phyloP scores from a whole-genome alignment of 495 filamentous ascomycete species.

The Lasiosphaeris hirsuta region DNA sequence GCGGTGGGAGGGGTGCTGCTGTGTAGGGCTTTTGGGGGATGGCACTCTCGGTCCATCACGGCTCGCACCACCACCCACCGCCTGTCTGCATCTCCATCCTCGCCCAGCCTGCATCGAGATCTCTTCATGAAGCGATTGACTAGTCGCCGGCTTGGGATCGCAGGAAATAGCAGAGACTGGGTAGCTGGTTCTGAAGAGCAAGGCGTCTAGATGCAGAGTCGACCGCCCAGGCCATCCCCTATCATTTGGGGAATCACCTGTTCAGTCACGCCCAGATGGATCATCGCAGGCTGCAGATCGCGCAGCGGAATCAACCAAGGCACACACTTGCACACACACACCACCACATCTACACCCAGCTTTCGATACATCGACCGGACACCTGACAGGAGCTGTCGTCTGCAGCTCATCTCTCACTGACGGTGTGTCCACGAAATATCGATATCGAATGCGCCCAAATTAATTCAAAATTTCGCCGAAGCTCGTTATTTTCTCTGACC shows the following conservation, averaged over 20 bases:
- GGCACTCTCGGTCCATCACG: neutral
- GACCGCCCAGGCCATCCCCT: neutral
- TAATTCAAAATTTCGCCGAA: neutral
- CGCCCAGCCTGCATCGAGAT: neutral
- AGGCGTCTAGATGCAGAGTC: conserved; percentile 1
- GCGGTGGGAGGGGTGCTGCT: neutral
- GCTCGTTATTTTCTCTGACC: no score
- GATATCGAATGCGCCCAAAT: neutral
- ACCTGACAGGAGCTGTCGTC: no score
- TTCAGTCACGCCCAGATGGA: neutral
- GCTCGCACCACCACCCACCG: neutral
- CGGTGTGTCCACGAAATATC: neutral
- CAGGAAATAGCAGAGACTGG: neutral
- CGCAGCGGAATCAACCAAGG: neutral
- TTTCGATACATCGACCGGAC: no score
- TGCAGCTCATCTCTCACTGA: no score
- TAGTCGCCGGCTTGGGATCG: neutral
- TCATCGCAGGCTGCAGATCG: neutral
- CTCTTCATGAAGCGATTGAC: neutral
- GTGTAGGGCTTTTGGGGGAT: neutral
- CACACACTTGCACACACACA: neutral
- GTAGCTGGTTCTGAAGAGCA: neutral
- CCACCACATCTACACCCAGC: neutral
- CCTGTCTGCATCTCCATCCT: no score
- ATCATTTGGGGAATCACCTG: neutral